A percentile compares a stretch with the other conserved stretches of the same genome.
phyloP scores from a whole-genome alignment of 1,284 basidiomycete species.

The Apiotrichum veenhuisii region DNA sequence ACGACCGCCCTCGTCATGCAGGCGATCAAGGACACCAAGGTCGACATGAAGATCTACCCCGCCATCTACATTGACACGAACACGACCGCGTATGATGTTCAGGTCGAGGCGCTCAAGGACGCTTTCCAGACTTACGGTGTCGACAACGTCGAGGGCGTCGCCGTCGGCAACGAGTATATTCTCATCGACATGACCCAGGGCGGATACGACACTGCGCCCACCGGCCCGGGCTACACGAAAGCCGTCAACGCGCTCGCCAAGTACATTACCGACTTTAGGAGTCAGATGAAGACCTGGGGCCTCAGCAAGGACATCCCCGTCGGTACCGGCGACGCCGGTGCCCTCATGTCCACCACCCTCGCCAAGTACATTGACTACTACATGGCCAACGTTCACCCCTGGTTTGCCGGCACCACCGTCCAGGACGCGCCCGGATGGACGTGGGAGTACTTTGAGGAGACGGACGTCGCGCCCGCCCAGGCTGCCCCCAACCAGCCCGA shows the following conservation, averaged over 20 bases:
- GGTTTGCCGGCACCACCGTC: slow-evolving; percentile 61
- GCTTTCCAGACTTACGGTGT: slow-evolving; percentile 71
- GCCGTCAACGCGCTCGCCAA: slow-evolving; percentile 56
- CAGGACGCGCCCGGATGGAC: slow-evolving; percentile 68
- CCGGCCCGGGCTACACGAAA: slow-evolving; percentile 30
- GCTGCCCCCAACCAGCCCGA: slow-evolving; percentile 61
- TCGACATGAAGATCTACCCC: slow-evolving; percentile 79
- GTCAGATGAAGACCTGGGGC: slow-evolving; percentile 52
- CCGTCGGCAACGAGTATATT: slow-evolving; percentile 66
- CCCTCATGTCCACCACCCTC: slow-evolving; percentile 71
- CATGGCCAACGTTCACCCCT: slow-evolving; percentile 67
- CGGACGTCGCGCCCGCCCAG: slow-evolving; percentile 54
- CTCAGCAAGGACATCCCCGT: slow-evolving; percentile 60
- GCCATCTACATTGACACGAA: slow-evolving; percentile 71
- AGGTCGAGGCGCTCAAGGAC: slow-evolving; percentile 62
- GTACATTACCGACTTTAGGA: slow-evolving; percentile 61
- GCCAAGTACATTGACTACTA: slow-evolving; percentile 67
- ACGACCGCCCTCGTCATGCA: slow-evolving; percentile 59
- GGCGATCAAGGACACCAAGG: slow-evolving; percentile 82
- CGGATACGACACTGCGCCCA: slow-evolving; percentile 25
- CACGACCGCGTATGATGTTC: slow-evolving; percentile 64
- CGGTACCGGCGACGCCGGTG: slow-evolving; percentile 87
- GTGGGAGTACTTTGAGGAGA: slow-evolving; percentile 57
- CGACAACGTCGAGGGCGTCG: slow-evolving; percentile 65
- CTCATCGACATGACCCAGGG: slow-evolving; percentile 58